phyloP scores from a whole-genome alignment of 2,329 filamentous ascomycete genomes.

The Botrytis fragariae region DNA sequence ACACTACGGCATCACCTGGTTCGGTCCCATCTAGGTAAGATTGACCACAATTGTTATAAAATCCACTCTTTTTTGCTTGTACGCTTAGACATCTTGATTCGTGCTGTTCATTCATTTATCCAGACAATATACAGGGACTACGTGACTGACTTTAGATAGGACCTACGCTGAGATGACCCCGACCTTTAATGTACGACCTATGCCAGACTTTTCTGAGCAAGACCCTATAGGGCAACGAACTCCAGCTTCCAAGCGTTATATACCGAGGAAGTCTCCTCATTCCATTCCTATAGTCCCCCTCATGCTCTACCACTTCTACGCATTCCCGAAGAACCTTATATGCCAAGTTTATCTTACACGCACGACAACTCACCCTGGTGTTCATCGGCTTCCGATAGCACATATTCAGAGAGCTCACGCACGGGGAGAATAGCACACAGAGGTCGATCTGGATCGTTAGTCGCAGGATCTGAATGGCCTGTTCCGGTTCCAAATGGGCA shows the following conservation, averaged over 20 bases:
- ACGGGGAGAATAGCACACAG: conserved; percentile 27
- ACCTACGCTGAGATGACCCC: conserved; percentile 14
- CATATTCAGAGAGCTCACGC: conserved; percentile 34
- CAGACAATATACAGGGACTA: neutral
- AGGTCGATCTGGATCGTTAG: conserved; percentile 32
- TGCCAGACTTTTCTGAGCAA: conserved; percentile 4
- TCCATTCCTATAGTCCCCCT: conserved; percentile 26
- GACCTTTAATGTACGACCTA: conserved; percentile 7
- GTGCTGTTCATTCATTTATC: neutral
- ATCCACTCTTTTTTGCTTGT: conserved; percentile 5
- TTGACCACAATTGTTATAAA: neutral
- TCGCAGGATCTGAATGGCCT: conserved; percentile 33
- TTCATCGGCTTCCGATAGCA: conserved; percentile 37
- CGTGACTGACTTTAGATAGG: conserved; percentile 14
- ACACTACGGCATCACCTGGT: conserved; percentile 28
- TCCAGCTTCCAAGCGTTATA: conserved; percentile 27
- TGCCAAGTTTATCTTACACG: conserved; percentile 33
- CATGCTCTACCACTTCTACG: conserved; percentile 31
- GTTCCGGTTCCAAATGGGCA: conserved; percentile 23
- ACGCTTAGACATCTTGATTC: neutral
- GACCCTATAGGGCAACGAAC: conserved; percentile 2
- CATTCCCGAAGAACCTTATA: conserved; percentile 35
- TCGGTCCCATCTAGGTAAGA: conserved; percentile 20
- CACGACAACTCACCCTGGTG: conserved; percentile 37
- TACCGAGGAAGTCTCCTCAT: conserved; percentile 21